Percentiles rank a stretch among this genome's conserved stretches.
phyloP scores from a whole-genome alignment of 2,329 filamentous ascomycete species.

The Proliferodiscus dingleyae region DNA sequence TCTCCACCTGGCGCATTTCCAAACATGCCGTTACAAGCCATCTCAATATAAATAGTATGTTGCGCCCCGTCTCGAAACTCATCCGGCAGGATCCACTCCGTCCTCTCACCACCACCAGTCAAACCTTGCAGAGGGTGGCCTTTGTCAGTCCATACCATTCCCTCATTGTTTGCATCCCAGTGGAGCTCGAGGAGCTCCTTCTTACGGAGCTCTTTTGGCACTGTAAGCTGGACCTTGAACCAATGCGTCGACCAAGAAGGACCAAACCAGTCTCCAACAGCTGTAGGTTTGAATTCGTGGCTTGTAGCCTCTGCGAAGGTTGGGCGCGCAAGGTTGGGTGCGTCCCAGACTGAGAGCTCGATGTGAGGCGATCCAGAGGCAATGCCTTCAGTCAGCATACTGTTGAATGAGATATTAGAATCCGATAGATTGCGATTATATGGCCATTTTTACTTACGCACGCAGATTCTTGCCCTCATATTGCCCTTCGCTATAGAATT shows the following conservation, averaged over 20 bases:
- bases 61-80: conserved; percentile 78
- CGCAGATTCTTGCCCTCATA: conserved; percentile 71
- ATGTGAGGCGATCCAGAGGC: conserved; percentile 68
- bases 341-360: conserved; percentile 80
- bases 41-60: conserved; percentile 91
- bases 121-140: conserved; percentile 89
- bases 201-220: conserved; percentile 67
- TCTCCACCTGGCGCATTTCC: conserved; percentile 83
- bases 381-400: conserved; percentile 67
- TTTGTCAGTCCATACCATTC: conserved; percentile 86
- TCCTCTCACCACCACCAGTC: conserved; percentile 81
- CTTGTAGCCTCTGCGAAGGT: conserved; percentile 78
- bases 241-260: conserved; percentile 98
- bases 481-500: conserved; percentile 76
- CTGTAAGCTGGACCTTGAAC: conserved; percentile 79
- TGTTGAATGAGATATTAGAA: conserved; percentile 29
- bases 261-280: conserved; percentile 75
- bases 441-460: conserved; percentile 50
- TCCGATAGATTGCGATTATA: not conserved
- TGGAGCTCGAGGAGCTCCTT: conserved; percentile 89
- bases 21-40: conserved; percentile 99
- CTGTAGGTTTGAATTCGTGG: conserved; percentile 69
- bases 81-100: conserved; percentile 86
- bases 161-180: conserved; percentile 94
- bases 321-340: conserved; percentile 72